Conservation (phyloP, 257 asterid genomes). For the Plantago major region DNA sequence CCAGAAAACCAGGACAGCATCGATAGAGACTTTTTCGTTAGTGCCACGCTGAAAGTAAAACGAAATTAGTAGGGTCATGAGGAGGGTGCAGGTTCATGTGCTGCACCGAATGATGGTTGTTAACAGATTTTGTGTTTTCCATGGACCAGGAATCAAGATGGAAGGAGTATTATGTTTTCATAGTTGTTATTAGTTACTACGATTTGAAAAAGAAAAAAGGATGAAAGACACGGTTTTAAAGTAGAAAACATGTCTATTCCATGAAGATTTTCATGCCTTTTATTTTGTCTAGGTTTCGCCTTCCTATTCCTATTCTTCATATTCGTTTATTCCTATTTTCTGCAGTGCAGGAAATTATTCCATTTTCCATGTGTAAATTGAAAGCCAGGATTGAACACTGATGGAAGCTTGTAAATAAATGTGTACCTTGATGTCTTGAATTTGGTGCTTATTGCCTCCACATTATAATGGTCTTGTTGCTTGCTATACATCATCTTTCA, state of each 20-base stretch:
- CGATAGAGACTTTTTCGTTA: slow-evolving; percentile 10
- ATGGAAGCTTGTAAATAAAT: background rate
- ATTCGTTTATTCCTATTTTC: slow-evolving; percentile 4
- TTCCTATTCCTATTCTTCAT: background rate
- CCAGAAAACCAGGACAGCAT: slow-evolving; percentile 2
- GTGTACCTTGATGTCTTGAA: background rate
- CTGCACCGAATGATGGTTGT: slow-evolving; percentile 12
- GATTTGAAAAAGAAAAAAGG: background rate
- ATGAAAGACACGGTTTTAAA: slow-evolving; percentile 2
- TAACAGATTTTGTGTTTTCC: background rate
- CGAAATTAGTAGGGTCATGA: background rate
- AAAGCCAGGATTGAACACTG: background rate
- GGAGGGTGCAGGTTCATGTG: slow-evolving; percentile 8
- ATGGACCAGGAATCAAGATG: background rate
- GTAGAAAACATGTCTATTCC: background rate
- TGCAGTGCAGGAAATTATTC: slow-evolving; percentile 4
- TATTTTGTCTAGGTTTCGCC: background rate
- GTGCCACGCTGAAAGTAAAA: slow-evolving; percentile 7
- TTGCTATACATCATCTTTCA: background rate
- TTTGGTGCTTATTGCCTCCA: background rate
- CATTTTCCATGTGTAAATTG: slow-evolving; percentile 9
- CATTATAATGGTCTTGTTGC: background rate
- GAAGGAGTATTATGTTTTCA: background rate
- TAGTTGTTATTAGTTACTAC: background rate
- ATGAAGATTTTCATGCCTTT: background rate